phyloP scores from a whole-genome alignment of 345 rosid species.

The Euphorbia pulcherrima region DNA sequence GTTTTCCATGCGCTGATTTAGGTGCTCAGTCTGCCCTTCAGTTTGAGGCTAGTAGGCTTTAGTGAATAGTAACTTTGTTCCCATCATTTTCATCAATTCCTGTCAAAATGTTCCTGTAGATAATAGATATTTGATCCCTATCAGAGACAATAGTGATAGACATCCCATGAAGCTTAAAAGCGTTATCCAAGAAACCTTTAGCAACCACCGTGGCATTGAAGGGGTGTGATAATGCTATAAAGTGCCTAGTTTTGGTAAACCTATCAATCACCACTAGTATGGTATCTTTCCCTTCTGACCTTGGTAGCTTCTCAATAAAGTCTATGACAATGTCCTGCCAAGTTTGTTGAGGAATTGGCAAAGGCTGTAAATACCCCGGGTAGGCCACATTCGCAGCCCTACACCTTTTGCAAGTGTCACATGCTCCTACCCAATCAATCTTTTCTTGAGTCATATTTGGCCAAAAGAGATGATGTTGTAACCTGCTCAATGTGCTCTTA shows the following conservation, averaged over 20 bases:
- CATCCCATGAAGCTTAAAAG: neutral
- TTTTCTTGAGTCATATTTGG: neutral
- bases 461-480: too few species aligned
- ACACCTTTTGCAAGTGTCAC: too few species aligned
- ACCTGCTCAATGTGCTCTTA: too few species aligned
- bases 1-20: neutral
- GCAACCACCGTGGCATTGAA: neutral
- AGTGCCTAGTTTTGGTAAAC: neutral
- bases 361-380: too few species aligned
- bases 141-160: neutral
- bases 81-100: neutral
- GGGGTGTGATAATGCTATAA: neutral
- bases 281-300: neutral
- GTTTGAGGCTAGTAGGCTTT: neutral
- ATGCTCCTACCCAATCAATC: too few species aligned
- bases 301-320: slow-evolving; percentile 2
- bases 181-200: neutral
- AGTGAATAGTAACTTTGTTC: neutral
- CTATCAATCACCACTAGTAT: neutral
- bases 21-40: neutral
- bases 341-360: neutral
- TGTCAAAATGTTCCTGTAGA: neutral
- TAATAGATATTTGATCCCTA: neutral
- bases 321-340: neutral
- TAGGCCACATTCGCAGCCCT: too few species aligned